Evolutionary conservation across 2,329 filamentous ascomycete species (phyloP).

Genomic region (Colletotrichum gigasporum): DNA sequence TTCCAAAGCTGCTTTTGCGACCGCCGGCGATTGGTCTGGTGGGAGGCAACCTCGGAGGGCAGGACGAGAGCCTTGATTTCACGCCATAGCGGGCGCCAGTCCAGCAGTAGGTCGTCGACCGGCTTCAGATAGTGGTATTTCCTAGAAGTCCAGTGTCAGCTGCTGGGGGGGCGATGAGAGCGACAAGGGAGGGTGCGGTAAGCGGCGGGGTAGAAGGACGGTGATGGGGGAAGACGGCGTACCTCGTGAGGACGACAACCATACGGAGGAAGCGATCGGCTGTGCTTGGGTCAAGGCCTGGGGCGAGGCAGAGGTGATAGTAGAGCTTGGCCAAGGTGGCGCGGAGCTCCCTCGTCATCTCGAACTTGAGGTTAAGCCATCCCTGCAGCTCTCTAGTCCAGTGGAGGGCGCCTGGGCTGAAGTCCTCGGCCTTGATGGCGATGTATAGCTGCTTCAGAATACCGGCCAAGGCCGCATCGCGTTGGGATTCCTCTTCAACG

Average conservation of each 20-base stretch:
- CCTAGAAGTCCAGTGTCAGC: too few species aligned
- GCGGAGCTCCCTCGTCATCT: constrained; percentile 86
- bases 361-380: constrained; percentile 97
- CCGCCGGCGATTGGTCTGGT: constrained; percentile 65
- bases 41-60: constrained; percentile 80
- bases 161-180: neutral
- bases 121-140: constrained; percentile 96
- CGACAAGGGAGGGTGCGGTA: neutral
- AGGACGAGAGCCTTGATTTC: constrained; percentile 92
- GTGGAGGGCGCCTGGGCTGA: constrained; percentile 90
- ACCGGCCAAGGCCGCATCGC: constrained; percentile 81
- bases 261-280: constrained; percentile 95
- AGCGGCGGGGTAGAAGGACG: neutral
- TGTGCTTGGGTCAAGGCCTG: constrained; percentile 83
- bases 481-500: constrained; percentile 81
- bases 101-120: constrained; percentile 86
- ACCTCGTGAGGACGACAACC: constrained; percentile 97
- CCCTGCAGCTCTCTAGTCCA: constrained; percentile 96
- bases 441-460: constrained; percentile 96
- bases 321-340: constrained; percentile 89
- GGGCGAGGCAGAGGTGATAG: constrained; percentile 91
- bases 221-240: constrained; percentile 44
- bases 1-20: constrained; percentile 78
- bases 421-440: constrained; percentile 90
- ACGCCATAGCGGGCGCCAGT: constrained; percentile 93